Evolutionary conservation across 495 filamentous ascomycete genomes (phyloP), one percentile per base, ranked within the genome.

Genomic region (Chaetomidium leptoderma): DNA sequence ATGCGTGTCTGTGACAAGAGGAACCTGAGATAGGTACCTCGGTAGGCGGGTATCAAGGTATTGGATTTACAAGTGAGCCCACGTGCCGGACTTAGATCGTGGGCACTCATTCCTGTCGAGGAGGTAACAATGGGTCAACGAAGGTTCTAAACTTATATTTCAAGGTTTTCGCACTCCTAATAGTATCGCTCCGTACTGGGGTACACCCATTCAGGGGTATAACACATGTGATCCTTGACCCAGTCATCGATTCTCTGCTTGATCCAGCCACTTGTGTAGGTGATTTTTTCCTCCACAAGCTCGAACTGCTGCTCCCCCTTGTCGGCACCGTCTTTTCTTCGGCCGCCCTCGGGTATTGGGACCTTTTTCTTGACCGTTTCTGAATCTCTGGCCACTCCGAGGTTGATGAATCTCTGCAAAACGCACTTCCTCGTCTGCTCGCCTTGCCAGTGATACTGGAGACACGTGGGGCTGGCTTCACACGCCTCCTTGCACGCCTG

Each of bases 231-330:
- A 3, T 49, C 16, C 27, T 23, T 29, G 3, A 36, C 37, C 60
- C 60, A 62, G n/a, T 39, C 3, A 4, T 47, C 49, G n/a, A 62
- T 62, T 21, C 55, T 45, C 8, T 29, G 4, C 33, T 32, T 47
- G 32, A 62, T 14, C 60, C 60, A 62, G 17, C 60, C 60, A 36
- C 60, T 58, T 13, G 55, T 58, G 30, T 39, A 62, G 10, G n/a
- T 53, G 24, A 54, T 16, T 1, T 23, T 19, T 26, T 59, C 50
- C 4, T 54, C 42, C 7, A 42, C 42, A 3, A 46, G 13, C 23
- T 24, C 5, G 35, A 53, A 53, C 36, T 53, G 33, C 36, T 53
- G 36, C 23, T 53, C 35, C n/a, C 14, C 23, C 8, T 53, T 17
- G 1, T 14, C 14, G 4, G 0, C 14, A 3, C 23, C 45, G 39